Conservation (phyloP, 345 rosid genomes). For the Syzygium aromaticum region DNA sequence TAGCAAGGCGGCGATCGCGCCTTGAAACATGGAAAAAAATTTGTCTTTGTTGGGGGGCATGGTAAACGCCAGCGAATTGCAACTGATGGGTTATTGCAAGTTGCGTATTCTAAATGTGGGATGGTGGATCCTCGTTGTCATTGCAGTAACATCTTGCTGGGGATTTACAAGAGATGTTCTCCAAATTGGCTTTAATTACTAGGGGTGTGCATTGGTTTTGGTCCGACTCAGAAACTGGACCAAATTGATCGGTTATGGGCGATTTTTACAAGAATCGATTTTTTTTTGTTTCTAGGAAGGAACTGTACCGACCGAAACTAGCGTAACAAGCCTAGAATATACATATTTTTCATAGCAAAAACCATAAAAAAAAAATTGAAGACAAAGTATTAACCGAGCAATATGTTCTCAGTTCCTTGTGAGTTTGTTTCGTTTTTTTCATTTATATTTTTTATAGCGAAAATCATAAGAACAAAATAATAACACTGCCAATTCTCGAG, state of each 20-base stretch:
- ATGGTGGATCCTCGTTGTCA: not conserved
- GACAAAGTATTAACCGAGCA: not conserved
- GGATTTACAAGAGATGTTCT: not conserved
- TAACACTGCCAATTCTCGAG: not conserved
- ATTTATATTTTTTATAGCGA: not conserved
- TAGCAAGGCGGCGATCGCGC: not conserved
- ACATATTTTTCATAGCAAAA: not conserved
- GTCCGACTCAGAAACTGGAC: not conserved
- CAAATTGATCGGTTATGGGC: not conserved
- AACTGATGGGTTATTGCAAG: not conserved
- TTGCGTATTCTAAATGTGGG: not conserved
- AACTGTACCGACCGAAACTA: too few species aligned
- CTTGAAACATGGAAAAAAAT: not conserved
- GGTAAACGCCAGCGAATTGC: not conserved
- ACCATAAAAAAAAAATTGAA: not conserved
- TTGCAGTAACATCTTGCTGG: not conserved
- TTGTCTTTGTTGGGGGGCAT: not conserved
- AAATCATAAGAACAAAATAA: not conserved
- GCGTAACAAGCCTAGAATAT: too few species aligned
- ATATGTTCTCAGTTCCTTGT: not conserved
- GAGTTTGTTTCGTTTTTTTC: rapidly evolving
- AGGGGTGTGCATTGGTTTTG: not conserved
- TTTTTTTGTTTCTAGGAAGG: rapidly evolving
- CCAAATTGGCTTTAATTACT: not conserved
- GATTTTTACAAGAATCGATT: too few species aligned